Conservation (phyloP, 352 stramenopile genomes). For the Globisporangium carolinianum region DNA sequence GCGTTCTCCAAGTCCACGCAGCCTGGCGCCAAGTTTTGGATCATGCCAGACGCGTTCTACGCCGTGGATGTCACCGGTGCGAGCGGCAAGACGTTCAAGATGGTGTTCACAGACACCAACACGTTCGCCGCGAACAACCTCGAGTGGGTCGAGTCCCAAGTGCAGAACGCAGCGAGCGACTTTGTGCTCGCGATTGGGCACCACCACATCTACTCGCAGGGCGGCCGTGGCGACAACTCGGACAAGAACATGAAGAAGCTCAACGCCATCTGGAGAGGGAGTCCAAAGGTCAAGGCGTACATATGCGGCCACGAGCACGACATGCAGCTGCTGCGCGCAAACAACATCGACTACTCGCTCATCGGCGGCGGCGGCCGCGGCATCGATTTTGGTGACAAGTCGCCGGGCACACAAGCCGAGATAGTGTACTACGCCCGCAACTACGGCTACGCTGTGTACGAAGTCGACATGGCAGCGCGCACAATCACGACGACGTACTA, state of each 20-base stretch:
- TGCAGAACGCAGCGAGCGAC: constrained; percentile 9
- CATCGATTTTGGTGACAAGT: constrained; percentile 20
- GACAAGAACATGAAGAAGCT: too few relatives aligned
- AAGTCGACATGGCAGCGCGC: constrained; percentile 17
- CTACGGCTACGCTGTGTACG: constrained; percentile 11
- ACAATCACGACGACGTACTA: constrained; percentile 29
- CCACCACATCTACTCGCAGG: too few relatives aligned
- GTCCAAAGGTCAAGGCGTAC: too few relatives aligned
- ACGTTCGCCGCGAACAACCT: constrained; percentile 19
- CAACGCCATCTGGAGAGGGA: too few relatives aligned
- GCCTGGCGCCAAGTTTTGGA: constrained; percentile 25
- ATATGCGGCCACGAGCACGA: constrained; percentile 24
- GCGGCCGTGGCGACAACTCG: too few relatives aligned
- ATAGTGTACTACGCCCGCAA: too few relatives aligned
- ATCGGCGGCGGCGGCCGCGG: constrained; percentile 27
- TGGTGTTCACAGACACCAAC: constrained; percentile 26
- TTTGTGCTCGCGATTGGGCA: too few relatives aligned
- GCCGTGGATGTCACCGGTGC: constrained; percentile 18
- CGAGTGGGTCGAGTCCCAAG: constrained; percentile 19
- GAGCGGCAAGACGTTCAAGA: constrained; percentile 24
- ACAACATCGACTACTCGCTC: constrained; percentile 28
- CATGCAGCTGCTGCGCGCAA: constrained; percentile 27
- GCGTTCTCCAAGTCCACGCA: constrained; percentile 16
- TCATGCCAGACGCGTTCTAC: constrained; percentile 33
- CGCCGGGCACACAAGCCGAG: background rate